Evolutionary conservation across 306 rosid genomes (phyloP).

Genomic region (Pyrus betulifolia): DNA sequence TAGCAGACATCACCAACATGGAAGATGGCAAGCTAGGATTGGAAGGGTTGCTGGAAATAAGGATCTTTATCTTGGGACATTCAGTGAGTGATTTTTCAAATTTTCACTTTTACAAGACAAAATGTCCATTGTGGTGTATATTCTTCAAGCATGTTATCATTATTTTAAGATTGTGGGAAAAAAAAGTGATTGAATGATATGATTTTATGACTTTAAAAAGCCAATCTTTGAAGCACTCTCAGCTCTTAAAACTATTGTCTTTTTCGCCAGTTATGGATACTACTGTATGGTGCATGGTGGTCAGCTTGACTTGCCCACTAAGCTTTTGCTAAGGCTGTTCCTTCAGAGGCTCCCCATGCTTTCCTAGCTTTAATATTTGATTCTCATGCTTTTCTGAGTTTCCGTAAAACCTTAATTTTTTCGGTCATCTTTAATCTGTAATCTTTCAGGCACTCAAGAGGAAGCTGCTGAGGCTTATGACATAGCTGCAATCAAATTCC

Average conservation of each 20-base stretch:
- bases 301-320: slow-evolving; percentile 3
- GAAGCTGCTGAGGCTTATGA: slow-evolving; percentile 97
- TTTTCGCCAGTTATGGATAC: slow-evolving; percentile 24
- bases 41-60: slow-evolving; percentile 95
- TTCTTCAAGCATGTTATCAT: slow-evolving; percentile 13
- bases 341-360: slow-evolving; percentile 8
- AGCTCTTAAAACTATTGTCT: slow-evolving; percentile 12
- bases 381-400: not conserved
- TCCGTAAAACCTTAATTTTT: not conserved
- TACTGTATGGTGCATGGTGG: slow-evolving; percentile 7
- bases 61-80: slow-evolving; percentile 93
- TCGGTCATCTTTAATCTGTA: not conserved
- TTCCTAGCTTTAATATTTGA: slow-evolving; percentile 6
- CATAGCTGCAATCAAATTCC: slow-evolving; percentile 79
- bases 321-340: slow-evolving; percentile 29
- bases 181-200: slow-evolving; percentile 2
- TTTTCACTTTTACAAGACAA: not conserved
- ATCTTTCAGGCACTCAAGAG: slow-evolving; percentile 74
- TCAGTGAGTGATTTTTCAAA: slow-evolving; percentile 42
- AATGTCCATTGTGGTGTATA: not conserved
- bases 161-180: slow-evolving; percentile 7
- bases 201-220: slow-evolving; percentile 23
- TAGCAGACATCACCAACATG: slow-evolving; percentile 91
- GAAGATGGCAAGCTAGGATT: slow-evolving; percentile 95
- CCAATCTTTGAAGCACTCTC: slow-evolving; percentile 21